A percentile compares a stretch with the other conserved stretches of the same genome.
Conservation (phyloP, 306 rosid species). For the Rosa rugosa region DNA sequence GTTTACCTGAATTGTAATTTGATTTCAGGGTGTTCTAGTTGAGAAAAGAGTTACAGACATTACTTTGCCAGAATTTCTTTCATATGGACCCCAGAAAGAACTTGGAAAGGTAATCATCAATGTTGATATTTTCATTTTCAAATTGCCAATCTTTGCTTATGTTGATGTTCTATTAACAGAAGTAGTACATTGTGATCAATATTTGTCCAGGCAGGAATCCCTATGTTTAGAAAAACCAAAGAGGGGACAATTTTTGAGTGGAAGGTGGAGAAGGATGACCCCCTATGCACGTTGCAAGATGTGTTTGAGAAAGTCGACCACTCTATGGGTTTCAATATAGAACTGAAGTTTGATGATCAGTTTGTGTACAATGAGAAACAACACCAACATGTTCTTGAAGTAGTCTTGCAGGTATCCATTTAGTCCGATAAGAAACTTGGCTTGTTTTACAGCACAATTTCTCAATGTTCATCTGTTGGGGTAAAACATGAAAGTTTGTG, state of each 20-base stretch:
- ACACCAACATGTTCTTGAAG: slow-evolving; percentile 50
- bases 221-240: slow-evolving; percentile 50
- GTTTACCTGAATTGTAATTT: background rate
- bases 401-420: slow-evolving; percentile 44
- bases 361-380: slow-evolving; percentile 46
- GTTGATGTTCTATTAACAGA: background rate
- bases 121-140: background rate
- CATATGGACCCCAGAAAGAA: slow-evolving; percentile 68
- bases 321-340: slow-evolving; percentile 71
- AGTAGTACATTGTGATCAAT: background rate
- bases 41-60: slow-evolving; percentile 64
- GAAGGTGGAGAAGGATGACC: slow-evolving; percentile 72
- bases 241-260: slow-evolving; percentile 54
- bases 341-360: slow-evolving; percentile 73
- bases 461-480: background rate
- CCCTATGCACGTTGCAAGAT: slow-evolving; percentile 72
- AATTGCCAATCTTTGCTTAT: background rate
- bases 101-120: slow-evolving; percentile 25
- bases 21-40: slow-evolving; percentile 58
- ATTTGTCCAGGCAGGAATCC: slow-evolving; percentile 38
- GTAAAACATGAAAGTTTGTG: background rate
- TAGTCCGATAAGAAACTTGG: background rate
- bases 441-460: background rate
- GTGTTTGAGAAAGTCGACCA: slow-evolving; percentile 53
- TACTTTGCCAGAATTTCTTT: slow-evolving; percentile 52